Base-by-base conservation (phyloP, 2,329 filamentous ascomycete genomes). In the Xylaria sp. region DNA sequence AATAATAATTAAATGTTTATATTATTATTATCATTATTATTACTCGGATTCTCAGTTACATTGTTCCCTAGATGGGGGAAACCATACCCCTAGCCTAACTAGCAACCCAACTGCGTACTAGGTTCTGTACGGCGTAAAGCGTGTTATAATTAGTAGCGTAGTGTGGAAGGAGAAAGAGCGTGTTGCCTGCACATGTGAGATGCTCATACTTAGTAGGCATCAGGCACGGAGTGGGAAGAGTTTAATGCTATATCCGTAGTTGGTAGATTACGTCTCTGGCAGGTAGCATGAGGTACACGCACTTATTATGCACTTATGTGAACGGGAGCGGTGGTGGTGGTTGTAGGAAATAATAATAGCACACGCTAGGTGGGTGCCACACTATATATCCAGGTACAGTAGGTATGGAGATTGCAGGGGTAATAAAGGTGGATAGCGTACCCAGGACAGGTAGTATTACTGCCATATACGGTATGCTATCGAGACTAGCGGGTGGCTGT, bases 131-230 rank as follows among this genome's bases (percentile, higher is more conserved):
- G 23, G 18, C 21, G 44, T 59, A 64, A 35, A 50, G 40, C 29
- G 27, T 62, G 51, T 61, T 66, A 44, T 66, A 61, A 61, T 65
- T 65, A 65, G 63, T 53, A 59, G 9, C 2, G 35, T 57, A 40
- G 54, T 44, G 10, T 53, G 29, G 25, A 27, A 51, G 48, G 32
- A 35, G 25, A 50, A 51, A 16, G 23, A 29, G 25, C 10, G 29
- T 55, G 51, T 25, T 53, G 48, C 32, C 47, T 51, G 47, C 32
- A n/a, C 21, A 61, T 57, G 21, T 50, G 18, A 57, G 40, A 16
- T 27, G 25, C 48, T 29, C n/a, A n/a, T n/a, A n/a, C n/a, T n/a
- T n/a, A n/a, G n/a, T n/a, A n/a, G n/a, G n/a, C n/a, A n/a, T n/a
- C n/a, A n/a, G n/a, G n/a, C 9, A 5, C 5, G n/a, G n/a, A 55